Evolutionary conservation across 768 basidiomycete genomes (phyloP), one percentile per base, ranked within the genome.

Genomic region (Brasilioporus rufonigricans): DNA sequence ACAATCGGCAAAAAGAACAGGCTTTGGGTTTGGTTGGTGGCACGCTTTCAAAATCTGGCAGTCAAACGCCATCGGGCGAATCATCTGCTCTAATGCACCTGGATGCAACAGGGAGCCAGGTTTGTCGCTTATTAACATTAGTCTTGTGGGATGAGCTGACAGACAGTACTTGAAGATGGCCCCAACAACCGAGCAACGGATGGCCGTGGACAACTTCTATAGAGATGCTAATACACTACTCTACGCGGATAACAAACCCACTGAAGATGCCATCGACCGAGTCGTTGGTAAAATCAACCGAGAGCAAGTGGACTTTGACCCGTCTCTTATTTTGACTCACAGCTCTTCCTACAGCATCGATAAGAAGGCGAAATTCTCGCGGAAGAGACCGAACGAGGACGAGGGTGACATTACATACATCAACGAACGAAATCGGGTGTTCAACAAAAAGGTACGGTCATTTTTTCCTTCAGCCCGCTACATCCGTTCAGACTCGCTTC

Each of bases 381-480:
- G 93, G 60, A 96, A 96, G 74, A 83, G 80, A 61, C 82, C 77
- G 70, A 93, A 96, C 76, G 94, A 98, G 64, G 91, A 91, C 48
- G 89, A 95, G 57, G 94, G 91, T 50, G 95, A 98, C 62, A 91
- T 99, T 71, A 98, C 94, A 6, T 99, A 98, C 70, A 99, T 99
- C 82, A 99, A 99, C 78, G 93, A 98, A 73, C 87, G 89, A 72
- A 95, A 98, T 73, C 84, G 93, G 59, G 93, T 97, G 44, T 98
- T 97, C 81, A 97, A 98, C 83, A 94, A 93, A 76, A 97, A 96
- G 87, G 91, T 86, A 26, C 18, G 71, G 31, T 29, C 43, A 31
- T 40, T 35, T 38, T 48, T 48, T 33, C 3, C 27, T 44, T 23
- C 3, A 18, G 9, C 23, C 26, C 19, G 21, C 12, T 19, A 19